A percentile compares a stretch with the other conserved stretches of the same genome.
phyloP scores from a whole-genome alignment of 78 protist genomes.

The Dictyostelium discoideum region dicty_2.7 NC_007090.3:4014501-4015000 shows the following conservation, averaged over 20 bases:
- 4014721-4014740: constrained; percentile 66
- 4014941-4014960: constrained; percentile 19
- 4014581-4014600: constrained; percentile 57
- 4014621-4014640: constrained; percentile 46
- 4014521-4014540: neutral
- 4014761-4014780: constrained; percentile 50
- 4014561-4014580: neutral
- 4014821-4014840: neutral
- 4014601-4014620: constrained; percentile 76
- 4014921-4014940: constrained; percentile 5
- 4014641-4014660: constrained; percentile 63
- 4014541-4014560: neutral
- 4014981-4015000: constrained; percentile 40
- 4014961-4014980: constrained; percentile 4
- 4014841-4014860: no score
- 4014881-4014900: constrained; percentile 55
- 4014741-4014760: constrained; percentile 30
- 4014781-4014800: constrained; percentile 30
- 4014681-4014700: constrained; percentile 40
- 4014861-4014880: constrained; percentile 42
- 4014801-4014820: neutral
- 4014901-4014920: constrained; percentile 59
- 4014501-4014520: no score
- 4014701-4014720: constrained; percentile 46
- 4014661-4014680: constrained; percentile 74